Base-by-base conservation (phyloP, 129 eudicot genomes). In the Artemisia annua region DNA sequence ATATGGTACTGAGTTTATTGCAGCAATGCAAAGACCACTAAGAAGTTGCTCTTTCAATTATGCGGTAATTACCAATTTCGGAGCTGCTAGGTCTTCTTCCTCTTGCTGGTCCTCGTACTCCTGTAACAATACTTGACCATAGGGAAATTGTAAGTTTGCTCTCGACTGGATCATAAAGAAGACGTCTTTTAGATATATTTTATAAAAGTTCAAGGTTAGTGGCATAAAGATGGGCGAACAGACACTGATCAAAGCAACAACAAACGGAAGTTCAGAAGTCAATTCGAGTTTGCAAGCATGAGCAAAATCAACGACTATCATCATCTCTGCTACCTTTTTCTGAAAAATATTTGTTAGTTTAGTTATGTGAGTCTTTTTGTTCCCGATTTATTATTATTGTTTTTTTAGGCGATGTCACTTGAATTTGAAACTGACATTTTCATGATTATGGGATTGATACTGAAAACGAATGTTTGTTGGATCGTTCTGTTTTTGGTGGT, bases 251-350 rank as follows among this genome's bases (percentile, higher is more conserved):
- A 84, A 76, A 81, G 86, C 92, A 81, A 58, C 77, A 58, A 22
- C 64, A 63, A 87, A 75, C 30, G 98, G 97, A 84, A 89, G 72
- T 70, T 86, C 75, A 60, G 96, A 85, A 48, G 90, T 77, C 78
- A 93, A 63, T 70, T 85, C 82, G 48, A 89, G 58, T 76, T 87
- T 87, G 86, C 80, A 89, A 79, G 83, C 87, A 56, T 96, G 92
- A 56, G 90, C 89, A 79, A 89, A 85, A 86, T 89, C 91, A 43
- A 97, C 95, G 78, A 82, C 82, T 87, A 93, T 63, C n/a, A 88
- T 73, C 71, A 93, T 73, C 76, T 93, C 84, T 76, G 97, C 98
- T 83, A 82, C 79, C 44, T 76, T 88, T 10, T 92, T 90, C 98
- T 93, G 69, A 78, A 20, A 20, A 20, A 20, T 20, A 20, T n/a